These are phyloP conservation scores for Zizania latifolia DNA, from an alignment of 176 grass and related monocot species.

Conservation along the genomic window DNA sequence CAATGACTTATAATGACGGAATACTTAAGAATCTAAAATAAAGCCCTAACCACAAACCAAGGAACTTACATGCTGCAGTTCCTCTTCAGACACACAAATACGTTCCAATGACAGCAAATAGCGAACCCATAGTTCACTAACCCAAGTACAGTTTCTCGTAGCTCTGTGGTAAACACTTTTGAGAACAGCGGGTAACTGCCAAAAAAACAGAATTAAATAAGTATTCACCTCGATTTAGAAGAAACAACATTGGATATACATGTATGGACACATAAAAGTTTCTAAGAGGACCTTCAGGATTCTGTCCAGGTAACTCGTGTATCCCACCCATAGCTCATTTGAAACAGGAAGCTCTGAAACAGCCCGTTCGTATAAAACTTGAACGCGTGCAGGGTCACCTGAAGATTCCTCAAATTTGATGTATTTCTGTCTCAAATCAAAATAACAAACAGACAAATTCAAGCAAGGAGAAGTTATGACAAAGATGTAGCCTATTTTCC, in stretches of 20 bases:
- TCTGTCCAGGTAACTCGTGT: conserved; percentile 77
- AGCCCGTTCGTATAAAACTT: conserved; percentile 82
- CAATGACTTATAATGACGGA: too few relatives aligned
- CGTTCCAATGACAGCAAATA: conserved; percentile 82
- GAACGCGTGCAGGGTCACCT: conserved; percentile 79
- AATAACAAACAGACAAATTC: neutral
- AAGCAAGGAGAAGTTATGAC: neutral
- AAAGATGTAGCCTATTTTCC: neutral
- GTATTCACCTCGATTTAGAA: conserved; percentile 4
- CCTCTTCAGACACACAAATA: conserved; percentile 54
- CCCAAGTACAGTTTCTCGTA: conserved; percentile 93
- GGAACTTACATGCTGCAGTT: conserved; percentile 50
- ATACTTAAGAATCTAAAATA: conserved; percentile 2
- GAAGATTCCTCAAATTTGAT: conserved; percentile 85
- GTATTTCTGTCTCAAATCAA: conserved; percentile 59
- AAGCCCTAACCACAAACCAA: too few relatives aligned
- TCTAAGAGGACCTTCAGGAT: conserved; percentile 63
- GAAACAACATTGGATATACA: conserved; percentile 15
- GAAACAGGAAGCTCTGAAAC: conserved; percentile 77
- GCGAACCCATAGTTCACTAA: conserved; percentile 75
- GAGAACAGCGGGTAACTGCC: conserved; percentile 62
- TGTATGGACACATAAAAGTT: neutral
- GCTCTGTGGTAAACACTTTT: conserved; percentile 83
- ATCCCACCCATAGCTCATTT: conserved; percentile 72
- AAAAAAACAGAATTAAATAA: conserved; percentile 29